A percentile compares a stretch with the other conserved stretches of the same genome.
Conservation (phyloP, 1,284 basidiomycete species). For the Ceratobasidium sp. region DNA sequence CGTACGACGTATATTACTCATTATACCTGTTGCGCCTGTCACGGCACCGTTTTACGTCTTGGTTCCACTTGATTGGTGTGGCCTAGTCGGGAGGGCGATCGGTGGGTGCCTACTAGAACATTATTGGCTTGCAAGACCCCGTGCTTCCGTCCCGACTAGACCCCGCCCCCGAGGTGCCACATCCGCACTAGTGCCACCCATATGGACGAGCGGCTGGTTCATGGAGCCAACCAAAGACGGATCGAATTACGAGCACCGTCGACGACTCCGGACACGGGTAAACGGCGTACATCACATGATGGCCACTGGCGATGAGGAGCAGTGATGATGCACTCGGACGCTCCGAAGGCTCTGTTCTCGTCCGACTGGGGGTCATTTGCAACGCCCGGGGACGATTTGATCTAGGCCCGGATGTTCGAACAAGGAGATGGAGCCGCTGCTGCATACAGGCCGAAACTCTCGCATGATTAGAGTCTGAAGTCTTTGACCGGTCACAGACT, state of each 20-base stretch:
- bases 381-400: constrained; percentile 9
- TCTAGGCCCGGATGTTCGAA: constrained; percentile 26
- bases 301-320: background rate
- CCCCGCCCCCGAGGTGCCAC: too few relatives aligned
- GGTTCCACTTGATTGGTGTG: too few relatives aligned
- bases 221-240: background rate
- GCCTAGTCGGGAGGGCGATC: background rate
- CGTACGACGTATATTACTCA: background rate
- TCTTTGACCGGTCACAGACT: too few relatives aligned
- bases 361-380: constrained; percentile 21
- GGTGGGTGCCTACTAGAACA: background rate
- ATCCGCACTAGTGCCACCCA: background rate
- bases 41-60: constrained; percentile 8
- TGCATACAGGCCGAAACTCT: too few relatives aligned
- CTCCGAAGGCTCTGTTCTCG: constrained; percentile 14
- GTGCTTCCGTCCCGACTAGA: too few relatives aligned
- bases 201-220: background rate
- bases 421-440: background rate
- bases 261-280: background rate
- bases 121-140: background rate
- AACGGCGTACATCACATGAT: background rate
- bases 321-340: background rate
- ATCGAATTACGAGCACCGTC: background rate
- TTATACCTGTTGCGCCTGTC: background rate
- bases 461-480: too few relatives aligned